These are phyloP conservation scores for Barnettozyma wickerhamii DNA, from an alignment of 805 yeast species.

Conservation along the genomic window DNA sequence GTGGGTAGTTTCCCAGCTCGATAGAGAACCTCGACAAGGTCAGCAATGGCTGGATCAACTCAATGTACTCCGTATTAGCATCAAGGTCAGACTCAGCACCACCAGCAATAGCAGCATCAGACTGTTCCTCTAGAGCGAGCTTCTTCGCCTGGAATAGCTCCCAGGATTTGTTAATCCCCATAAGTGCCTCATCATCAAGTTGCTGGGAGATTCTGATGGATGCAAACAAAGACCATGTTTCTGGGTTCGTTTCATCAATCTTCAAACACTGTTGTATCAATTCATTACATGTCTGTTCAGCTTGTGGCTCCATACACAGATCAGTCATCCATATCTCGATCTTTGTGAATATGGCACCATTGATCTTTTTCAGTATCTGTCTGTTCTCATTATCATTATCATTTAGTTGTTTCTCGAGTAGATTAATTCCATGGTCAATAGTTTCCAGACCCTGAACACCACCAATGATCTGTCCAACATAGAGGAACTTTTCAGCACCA, in stretches of 20 bases:
- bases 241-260: conserved; percentile 56
- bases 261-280: conserved; percentile 61
- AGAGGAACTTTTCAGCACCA: conserved; percentile 81
- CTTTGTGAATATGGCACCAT: conserved; percentile 76
- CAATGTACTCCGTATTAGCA: conserved; percentile 50
- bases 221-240: conserved; percentile 76
- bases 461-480: conserved; percentile 88
- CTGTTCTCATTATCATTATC: conserved; percentile 20
- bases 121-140: conserved; percentile 38
- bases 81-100: conserved; percentile 29
- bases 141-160: conserved; percentile 53
- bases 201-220: conserved; percentile 90
- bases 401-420: conserved; percentile 39
- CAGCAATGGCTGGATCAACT: conserved; percentile 66
- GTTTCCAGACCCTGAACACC: conserved; percentile 67
- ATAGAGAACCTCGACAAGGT: conserved; percentile 70
- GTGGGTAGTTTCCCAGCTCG: conserved; percentile 70
- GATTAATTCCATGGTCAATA: conserved; percentile 58
- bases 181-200: conserved; percentile 62
- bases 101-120: conserved; percentile 33
- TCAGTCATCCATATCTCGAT: conserved; percentile 98
- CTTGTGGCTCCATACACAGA: conserved; percentile 88
- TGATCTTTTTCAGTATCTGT: conserved; percentile 52
- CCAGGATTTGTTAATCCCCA: conserved; percentile 71
- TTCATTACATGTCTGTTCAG: conserved; percentile 75